phyloP scores from a whole-genome alignment of 495 filamentous ascomycete genomes.

The Neurospora sublineolata region DNA sequence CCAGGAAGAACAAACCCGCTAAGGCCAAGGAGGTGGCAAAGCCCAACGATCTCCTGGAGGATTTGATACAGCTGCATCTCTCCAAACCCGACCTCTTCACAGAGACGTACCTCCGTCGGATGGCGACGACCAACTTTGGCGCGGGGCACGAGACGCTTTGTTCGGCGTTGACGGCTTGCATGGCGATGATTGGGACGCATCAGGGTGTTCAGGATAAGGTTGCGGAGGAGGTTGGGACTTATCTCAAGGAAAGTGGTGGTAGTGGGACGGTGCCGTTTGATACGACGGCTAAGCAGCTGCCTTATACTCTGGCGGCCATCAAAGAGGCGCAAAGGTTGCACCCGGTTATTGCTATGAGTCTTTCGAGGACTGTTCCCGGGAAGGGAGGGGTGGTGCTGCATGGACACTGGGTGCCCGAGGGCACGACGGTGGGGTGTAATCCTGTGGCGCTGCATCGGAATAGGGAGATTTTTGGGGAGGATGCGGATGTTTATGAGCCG shows the following conservation, averaged over 20 bases:
- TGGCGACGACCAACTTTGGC: conserved; percentile 36
- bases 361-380: conserved; percentile 42
- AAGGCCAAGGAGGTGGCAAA: neutral
- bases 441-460: conserved; percentile 47
- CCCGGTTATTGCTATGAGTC: conserved; percentile 44
- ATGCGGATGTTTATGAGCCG: conserved; percentile 42
- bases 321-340: conserved; percentile 53
- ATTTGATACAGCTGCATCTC: conserved; percentile 26
- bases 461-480: conserved; percentile 40
- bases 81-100: conserved; percentile 22
- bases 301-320: conserved; percentile 49
- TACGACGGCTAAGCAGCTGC: conserved; percentile 12
- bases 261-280: neutral
- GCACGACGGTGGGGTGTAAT: conserved; percentile 47
- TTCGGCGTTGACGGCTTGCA: conserved; percentile 28
- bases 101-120: conserved; percentile 30
- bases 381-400: conserved; percentile 23
- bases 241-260: neutral
- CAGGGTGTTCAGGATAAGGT: conserved; percentile 12
- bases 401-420: conserved; percentile 41
- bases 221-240: conserved; percentile 12
- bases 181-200: conserved; percentile 25
- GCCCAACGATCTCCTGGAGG: conserved; percentile 20
- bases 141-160: conserved; percentile 39
- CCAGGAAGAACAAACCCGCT: neutral